These are phyloP conservation scores for Aureobasidium sp. DNA, from an alignment of 2,329 filamentous ascomycete genomes.

Conservation along the genomic window DNA sequence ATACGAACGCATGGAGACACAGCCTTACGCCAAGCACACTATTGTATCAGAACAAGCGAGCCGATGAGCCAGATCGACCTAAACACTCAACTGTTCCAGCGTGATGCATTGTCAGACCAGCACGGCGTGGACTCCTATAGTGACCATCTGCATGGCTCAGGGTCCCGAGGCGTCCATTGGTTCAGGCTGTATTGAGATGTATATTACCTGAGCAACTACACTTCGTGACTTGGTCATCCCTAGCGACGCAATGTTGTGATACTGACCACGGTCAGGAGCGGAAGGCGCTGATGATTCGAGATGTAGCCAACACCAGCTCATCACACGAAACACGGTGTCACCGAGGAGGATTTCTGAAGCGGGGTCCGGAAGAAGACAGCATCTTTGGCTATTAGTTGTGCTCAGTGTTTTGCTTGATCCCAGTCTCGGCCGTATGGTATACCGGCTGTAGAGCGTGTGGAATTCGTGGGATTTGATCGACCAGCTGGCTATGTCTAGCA, in stretches of 20 bases:
- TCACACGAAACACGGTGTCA: background rate
- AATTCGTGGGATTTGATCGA: background rate
- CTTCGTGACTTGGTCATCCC: background rate
- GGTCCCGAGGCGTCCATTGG: background rate
- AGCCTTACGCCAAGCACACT: conserved; percentile 1
- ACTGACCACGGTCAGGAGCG: background rate
- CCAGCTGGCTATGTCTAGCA: background rate
- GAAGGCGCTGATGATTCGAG: background rate
- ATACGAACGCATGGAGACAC: background rate
- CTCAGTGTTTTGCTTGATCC: no score
- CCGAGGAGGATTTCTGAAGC: no score
- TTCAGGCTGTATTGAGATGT: background rate
- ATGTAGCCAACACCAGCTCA: background rate
- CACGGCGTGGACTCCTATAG: background rate
- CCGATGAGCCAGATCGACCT: background rate
- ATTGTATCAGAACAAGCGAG: conserved; percentile 5
- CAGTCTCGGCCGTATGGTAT: background rate
- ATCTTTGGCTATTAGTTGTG: no score
- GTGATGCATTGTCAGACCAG: background rate
- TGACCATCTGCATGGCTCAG: background rate
- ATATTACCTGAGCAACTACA: background rate
- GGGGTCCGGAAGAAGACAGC: no score
- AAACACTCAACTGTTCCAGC: background rate
- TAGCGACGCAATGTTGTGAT: background rate
- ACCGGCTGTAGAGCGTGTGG: no score